A percentile compares a stretch with the other conserved stretches of the same genome.
These are phyloP conservation scores for Cladosporium austrohemisphaericum DNA, from an alignment of 2,329 filamentous ascomycete genomes.

Conservation along the genomic window DNA sequence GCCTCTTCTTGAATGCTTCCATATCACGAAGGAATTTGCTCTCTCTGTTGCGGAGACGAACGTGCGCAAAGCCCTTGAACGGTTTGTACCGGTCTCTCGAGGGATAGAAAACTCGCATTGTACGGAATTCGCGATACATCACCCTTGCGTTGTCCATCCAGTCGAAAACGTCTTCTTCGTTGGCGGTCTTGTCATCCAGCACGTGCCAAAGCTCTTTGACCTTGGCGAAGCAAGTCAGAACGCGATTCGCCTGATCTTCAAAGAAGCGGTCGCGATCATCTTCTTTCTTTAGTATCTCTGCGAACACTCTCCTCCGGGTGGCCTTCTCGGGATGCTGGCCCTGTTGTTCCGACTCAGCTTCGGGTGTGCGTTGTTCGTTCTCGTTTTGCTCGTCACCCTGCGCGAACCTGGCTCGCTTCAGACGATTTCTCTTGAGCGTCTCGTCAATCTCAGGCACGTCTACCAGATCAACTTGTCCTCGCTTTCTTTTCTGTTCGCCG, in stretches of 20 bases:
- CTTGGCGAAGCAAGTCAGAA: constrained; percentile 34
- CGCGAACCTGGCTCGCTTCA: not conserved
- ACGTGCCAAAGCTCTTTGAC: constrained; percentile 41
- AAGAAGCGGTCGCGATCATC: constrained; percentile 19
- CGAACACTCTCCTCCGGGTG: constrained; percentile 4
- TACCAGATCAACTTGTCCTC: constrained; percentile 1
- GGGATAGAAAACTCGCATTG: constrained; percentile 58
- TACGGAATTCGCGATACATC: constrained; percentile 58
- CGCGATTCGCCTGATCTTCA: constrained; percentile 20
- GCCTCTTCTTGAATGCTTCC: constrained; percentile 39
- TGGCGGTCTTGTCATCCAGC: constrained; percentile 42
- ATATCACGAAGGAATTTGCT: constrained; percentile 27
- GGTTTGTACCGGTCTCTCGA: constrained; percentile 45
- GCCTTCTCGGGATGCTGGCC: not conserved
- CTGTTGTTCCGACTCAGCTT: not conserved
- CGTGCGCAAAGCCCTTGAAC: constrained; percentile 40
- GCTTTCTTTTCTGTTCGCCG: constrained; percentile 8
- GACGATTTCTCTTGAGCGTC: constrained; percentile 4
- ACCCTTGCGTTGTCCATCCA: constrained; percentile 58
- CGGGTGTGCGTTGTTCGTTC: not conserved
- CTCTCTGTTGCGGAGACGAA: constrained; percentile 1
- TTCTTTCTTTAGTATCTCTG: constrained; percentile 13
- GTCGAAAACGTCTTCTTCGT: constrained; percentile 49
- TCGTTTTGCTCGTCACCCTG: not conserved
- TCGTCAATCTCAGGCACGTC: constrained; percentile 11